Conservation (phyloP, 768 basidiomycete genomes). For the Suillus tomentosus region DNA sequence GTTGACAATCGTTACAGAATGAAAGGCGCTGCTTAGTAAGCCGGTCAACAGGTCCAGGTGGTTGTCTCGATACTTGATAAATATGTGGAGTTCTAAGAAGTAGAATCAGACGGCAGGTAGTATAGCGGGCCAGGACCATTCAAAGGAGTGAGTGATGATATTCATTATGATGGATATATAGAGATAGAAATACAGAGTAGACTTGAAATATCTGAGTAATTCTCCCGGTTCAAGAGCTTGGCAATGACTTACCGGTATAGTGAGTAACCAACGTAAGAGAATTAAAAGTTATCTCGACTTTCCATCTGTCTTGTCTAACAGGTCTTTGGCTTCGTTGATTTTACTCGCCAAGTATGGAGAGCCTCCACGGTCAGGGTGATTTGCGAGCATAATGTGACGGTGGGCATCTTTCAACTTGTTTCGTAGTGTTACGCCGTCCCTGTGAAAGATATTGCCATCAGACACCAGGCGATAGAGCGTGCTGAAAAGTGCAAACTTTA, state of each 20-base stretch:
- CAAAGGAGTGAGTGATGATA: slow-evolving; percentile 14
- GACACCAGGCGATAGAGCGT: slow-evolving; percentile 1
- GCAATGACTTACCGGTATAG: neutral
- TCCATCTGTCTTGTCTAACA: slow-evolving; percentile 80
- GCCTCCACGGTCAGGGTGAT: slow-evolving; percentile 98
- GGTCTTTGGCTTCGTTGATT: slow-evolving; percentile 97
- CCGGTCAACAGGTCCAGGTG: neutral
- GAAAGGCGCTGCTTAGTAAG: slow-evolving; percentile 3
- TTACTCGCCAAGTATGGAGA: slow-evolving; percentile 98
- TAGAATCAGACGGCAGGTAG: neutral
- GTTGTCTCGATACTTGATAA: neutral
- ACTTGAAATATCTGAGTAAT: slow-evolving; percentile 7
- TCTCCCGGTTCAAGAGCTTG: slow-evolving; percentile 16
- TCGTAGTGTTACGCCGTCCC: slow-evolving; percentile 81
- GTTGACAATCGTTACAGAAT: neutral
- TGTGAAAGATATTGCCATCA: slow-evolving; percentile 33
- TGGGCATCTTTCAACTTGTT: slow-evolving; percentile 91
- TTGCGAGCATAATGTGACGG: slow-evolving; percentile 95
- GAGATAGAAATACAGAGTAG: slow-evolving; percentile 26
- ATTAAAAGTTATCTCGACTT: slow-evolving; percentile 32
- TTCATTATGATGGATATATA: slow-evolving; percentile 20
- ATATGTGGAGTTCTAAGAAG: neutral
- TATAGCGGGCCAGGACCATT: neutral
- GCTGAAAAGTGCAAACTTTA: slow-evolving; percentile 59
- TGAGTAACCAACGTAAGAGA: neutral